These are phyloP conservation scores for Botrytis squamosa DNA, from an alignment of 2,329 filamentous ascomycete genomes.

Conservation along the genomic window DNA sequence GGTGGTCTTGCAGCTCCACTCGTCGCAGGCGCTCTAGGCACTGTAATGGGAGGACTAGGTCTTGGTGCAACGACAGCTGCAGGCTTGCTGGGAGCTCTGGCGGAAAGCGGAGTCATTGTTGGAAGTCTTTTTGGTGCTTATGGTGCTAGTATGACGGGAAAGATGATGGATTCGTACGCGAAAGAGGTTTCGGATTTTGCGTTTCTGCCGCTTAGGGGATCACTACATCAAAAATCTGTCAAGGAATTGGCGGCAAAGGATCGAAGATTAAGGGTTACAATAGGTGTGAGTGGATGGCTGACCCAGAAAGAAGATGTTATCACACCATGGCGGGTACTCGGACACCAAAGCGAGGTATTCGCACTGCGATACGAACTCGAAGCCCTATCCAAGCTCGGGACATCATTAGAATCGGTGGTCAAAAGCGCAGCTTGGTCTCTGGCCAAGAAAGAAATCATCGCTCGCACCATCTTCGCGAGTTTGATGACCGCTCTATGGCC, in stretches of 20 bases:
- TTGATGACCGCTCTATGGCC: slow-evolving; percentile 70
- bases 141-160: slow-evolving; percentile 74
- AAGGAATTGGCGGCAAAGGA: slow-evolving; percentile 48
- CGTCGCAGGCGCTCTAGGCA: slow-evolving; percentile 32
- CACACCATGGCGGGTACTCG: slow-evolving; percentile 75
- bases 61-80: slow-evolving; percentile 73
- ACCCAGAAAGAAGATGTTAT: slow-evolving; percentile 69
- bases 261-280: slow-evolving; percentile 74
- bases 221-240: slow-evolving; percentile 44
- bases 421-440: slow-evolving; percentile 77
- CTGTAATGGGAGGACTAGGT: slow-evolving; percentile 71
- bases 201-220: slow-evolving; percentile 70
- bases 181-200: slow-evolving; percentile 87
- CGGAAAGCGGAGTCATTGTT: slow-evolving; percentile 75
- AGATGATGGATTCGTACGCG: slow-evolving; percentile 86
- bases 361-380: slow-evolving; percentile 81
- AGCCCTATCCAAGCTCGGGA: slow-evolving; percentile 73
- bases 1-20: slow-evolving; percentile 76
- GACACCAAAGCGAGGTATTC: slow-evolving; percentile 73
- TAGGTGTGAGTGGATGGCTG: slow-evolving; percentile 82
- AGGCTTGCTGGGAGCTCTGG: slow-evolving; percentile 74
- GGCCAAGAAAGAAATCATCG: slow-evolving; percentile 66
- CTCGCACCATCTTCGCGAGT: slow-evolving; percentile 61
- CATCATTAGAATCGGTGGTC: slow-evolving; percentile 72
- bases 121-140: slow-evolving; percentile 92